A percentile compares a stretch with the other conserved stretches of the same genome.
Evolutionary conservation across 2,329 filamentous ascomycete species (phyloP).

Genomic region (Penicillium janthinellum): DNA sequence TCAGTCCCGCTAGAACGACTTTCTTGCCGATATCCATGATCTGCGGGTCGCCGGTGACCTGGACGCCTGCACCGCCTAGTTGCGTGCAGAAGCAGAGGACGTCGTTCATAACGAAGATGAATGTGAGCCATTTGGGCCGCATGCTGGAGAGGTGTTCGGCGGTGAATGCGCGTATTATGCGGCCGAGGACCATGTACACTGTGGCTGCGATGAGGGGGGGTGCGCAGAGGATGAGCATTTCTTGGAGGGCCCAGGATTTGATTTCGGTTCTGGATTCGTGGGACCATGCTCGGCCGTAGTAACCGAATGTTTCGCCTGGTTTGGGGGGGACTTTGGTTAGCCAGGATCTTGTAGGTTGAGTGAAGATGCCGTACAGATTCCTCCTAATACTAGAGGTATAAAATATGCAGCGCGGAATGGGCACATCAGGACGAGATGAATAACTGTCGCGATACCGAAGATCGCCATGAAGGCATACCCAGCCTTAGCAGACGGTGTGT

Average conservation of each 20-base stretch:
- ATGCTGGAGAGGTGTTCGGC: slow-evolving; percentile 42
- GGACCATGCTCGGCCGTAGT: slow-evolving; percentile 40
- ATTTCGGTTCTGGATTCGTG: slow-evolving; percentile 31
- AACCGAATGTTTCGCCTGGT: slow-evolving; percentile 40
- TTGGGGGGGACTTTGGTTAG: not conserved
- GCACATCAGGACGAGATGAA: slow-evolving; percentile 35
- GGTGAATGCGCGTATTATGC: slow-evolving; percentile 39
- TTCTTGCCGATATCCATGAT: slow-evolving; percentile 27
- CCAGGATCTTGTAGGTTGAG: not conserved
- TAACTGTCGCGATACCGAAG: slow-evolving; percentile 35
- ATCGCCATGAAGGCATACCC: slow-evolving; percentile 41
- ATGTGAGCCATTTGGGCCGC: slow-evolving; percentile 39
- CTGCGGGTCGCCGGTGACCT: slow-evolving; percentile 24
- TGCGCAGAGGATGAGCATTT: slow-evolving; percentile 43
- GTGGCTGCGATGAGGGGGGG: slow-evolving; percentile 45
- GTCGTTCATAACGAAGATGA: slow-evolving; percentile 41
- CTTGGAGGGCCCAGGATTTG: slow-evolving; percentile 39
- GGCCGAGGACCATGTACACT: slow-evolving; percentile 44
- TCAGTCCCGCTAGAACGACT: slow-evolving; percentile 32
- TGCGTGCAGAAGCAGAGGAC: slow-evolving; percentile 40
- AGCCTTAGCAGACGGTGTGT: slow-evolving; percentile 37
- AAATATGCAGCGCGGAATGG: slow-evolving; percentile 40
- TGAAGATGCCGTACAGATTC: slow-evolving; percentile 34
- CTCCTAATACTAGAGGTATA: slow-evolving; percentile 40
- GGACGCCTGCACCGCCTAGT: slow-evolving; percentile 34